These are phyloP conservation scores for Anastatica hierochuntica DNA, from an alignment of 345 rosid species.

Conservation along the genomic window DNA sequence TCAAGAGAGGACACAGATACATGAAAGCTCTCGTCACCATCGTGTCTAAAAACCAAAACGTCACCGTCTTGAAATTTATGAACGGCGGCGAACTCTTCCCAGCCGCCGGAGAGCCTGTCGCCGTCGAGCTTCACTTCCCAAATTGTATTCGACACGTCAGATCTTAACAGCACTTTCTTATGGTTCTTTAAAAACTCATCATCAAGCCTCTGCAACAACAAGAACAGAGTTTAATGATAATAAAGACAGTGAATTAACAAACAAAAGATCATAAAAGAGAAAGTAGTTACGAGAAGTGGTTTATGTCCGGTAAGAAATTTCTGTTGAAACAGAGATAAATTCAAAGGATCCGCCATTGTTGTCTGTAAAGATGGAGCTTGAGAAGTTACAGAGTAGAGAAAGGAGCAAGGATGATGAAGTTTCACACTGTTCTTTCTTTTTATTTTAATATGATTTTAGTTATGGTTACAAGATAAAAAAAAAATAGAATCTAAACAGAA, in stretches of 20 bases:
- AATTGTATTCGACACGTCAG: background rate
- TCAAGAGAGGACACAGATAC: constrained; percentile 4
- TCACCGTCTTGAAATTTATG: constrained; percentile 6
- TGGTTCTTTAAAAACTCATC: constrained; percentile 7
- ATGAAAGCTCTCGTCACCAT: constrained; percentile 13
- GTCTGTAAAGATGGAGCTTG: too few species aligned
- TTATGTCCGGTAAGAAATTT: constrained; percentile 1
- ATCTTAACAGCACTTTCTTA: constrained; percentile 11
- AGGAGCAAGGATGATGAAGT: too few species aligned
- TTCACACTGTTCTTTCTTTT: too few species aligned
- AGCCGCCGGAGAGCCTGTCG: constrained; percentile 10
- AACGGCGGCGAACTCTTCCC: constrained; percentile 15
- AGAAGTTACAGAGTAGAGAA: too few species aligned
- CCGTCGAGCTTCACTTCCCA: constrained; percentile 15
- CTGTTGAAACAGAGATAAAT: background rate
- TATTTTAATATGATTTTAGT: too few species aligned
- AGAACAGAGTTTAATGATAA: background rate
- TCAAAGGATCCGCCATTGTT: constrained; percentile 15
- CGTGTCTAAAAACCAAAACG: constrained; percentile 13
- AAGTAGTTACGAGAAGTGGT: constrained; percentile 14
- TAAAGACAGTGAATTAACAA: too few species aligned
- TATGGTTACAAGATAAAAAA: too few species aligned
- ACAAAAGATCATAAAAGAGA: background rate
- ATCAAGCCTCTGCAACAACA: constrained; percentile 5
- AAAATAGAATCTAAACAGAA: too few species aligned